Base-by-base conservation (phyloP, 1,284 basidiomycete genomes). In the Puccinia coronata region DNA sequence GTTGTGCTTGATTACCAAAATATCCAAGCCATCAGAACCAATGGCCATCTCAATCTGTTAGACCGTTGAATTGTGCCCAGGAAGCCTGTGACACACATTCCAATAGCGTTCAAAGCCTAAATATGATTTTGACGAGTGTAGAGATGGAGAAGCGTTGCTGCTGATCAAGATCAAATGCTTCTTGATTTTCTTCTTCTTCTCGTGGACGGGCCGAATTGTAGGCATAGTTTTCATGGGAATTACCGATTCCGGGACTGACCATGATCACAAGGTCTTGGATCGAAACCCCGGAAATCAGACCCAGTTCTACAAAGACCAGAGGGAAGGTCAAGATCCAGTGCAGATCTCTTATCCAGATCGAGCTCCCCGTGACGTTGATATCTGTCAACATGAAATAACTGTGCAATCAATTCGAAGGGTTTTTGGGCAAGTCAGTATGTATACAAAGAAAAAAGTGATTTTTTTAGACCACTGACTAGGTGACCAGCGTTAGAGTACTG, bases 281-380 rank as follows among this genome's bases (percentile, higher is more conserved):
- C n/a, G 67, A 69, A 25, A 69, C 67, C 16, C 43, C 70, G 14
- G 70, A 72, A 36, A 72, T 72, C 49, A 72, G 20, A 53, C 70
- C 70, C 12, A 72, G 70, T 55, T 72, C 47, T 2, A 53, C 23
- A 12, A 72, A 49, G 36, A 72, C 70, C n/a, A 72, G 49, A 23
- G 70, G 70, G 20, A 72, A 55, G 2, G 70, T 72, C 18, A 72
- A 51, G 49, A 36, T 51, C 70, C 70, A 72, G 25, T 72, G 70
- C 11, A 72, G 49, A 72, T 72, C 70, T 72, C 70, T 72, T 51
- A 72, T 72, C 70, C 70, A 72, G 31, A 72, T 72, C 47, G 70
- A 72, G 34, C 49, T 72, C 20, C 70, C 70, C 2, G 25, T 72
- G 2, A 72, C 70, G 34, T 72, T 39, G 31, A 72, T 72, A 55